Base-by-base conservation (phyloP, 257 asterid genomes). In the Solanum etuberosum region DNA sequence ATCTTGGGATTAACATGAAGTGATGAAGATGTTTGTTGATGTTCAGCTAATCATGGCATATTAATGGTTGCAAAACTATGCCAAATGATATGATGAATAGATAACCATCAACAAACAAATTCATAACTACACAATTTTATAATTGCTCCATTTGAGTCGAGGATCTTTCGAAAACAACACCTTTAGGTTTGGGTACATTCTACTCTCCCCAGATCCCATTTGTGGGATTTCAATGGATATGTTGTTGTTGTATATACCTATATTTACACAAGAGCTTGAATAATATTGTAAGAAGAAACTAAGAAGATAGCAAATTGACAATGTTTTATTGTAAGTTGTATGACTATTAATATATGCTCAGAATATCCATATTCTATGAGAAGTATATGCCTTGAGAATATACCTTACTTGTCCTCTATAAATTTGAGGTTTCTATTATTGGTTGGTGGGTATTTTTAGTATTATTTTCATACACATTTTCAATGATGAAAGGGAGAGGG, bases 31-130 rank as follows among this genome's bases (percentile, higher is more conserved):
- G 85, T 80, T 80, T 46, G 85, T 80, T 80, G 85, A 80, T 80
- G 85, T 80, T 80, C 85, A 80, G 46, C 85, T 80, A 80, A 80
- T 34, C 85, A 16, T 46, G 7, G 3, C 29, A 80, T 46, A 37
- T 73, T 73, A 42, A 78, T 46, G 65, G 16, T 31, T 43, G 40
- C 84, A 78, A 27, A 43, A 4, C 15, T 15, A 42, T 77, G 84
- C 84, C 20, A 13, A 43, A 70, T 57, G n/a, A 6, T 57, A 78
- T 29, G 65, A 80, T 80, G 85, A 46, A 46, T 80, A 80, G 85
- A 80, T 80, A 67, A 80, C 11, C 85, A 80, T 80, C 85, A 80
- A 80, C 85, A 80, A 80, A 46, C 68, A 80, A 80, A 46, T 46
- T 29, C 85, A 80, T 80, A 46, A 80, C 85, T 80, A 4, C 67